Evolutionary conservation across 2,329 filamentous ascomycete genomes (phyloP), one percentile per base, ranked within the genome.

Genomic region (Verticillium nonalfalfae): DNA sequence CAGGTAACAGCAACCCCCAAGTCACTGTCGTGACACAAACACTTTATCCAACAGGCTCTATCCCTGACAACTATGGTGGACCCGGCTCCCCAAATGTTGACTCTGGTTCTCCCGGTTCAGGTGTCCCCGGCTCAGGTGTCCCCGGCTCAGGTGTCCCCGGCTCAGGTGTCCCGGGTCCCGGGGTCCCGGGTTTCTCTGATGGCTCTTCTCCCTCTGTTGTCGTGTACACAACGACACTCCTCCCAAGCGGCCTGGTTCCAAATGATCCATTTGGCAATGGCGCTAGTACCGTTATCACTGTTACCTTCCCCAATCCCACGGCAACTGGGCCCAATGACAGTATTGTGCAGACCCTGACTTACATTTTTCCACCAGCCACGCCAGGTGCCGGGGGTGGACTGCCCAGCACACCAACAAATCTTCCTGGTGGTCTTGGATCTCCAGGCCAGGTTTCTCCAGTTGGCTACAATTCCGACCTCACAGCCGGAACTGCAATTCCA

Each of bases 21-120:
- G 57, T 56, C 39, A 59, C 58, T 0, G 58, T 58, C 56, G 54
- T 59, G 39, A 63, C 62, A 14, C 45, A 39, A 31, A 58, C 57
- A 15, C 31, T 58, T 21, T 50, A 39, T 7, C 57, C 57, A 26
- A n/a, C 14, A 4, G 39, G 21, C 14, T 18, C 18, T 33, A 9
- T 26, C 11, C 57, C 57, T 10, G 57, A 45, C 39, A 11, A 26
- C 5, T 58, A 58, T 14, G 57, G 34, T 10, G 15, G 7, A 4
- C 31, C 26, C 18, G 57, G 18, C 35, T 26, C 57, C 21, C 21
- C 21, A 21, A 21, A 21, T 31, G 56, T 21, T 14, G 56, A 1
- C n/a, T 35, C 56, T 4, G 56, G 56, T n/a, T 58, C 56, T 45
- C 38, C 38, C 18, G 57, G 35, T 15, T 26, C 57, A 11, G 57